Evolutionary conservation across 805 yeast species (phyloP), one percentile per base, ranked within the genome.

Genomic region (Lipomyces spencermartinsiae): DNA sequence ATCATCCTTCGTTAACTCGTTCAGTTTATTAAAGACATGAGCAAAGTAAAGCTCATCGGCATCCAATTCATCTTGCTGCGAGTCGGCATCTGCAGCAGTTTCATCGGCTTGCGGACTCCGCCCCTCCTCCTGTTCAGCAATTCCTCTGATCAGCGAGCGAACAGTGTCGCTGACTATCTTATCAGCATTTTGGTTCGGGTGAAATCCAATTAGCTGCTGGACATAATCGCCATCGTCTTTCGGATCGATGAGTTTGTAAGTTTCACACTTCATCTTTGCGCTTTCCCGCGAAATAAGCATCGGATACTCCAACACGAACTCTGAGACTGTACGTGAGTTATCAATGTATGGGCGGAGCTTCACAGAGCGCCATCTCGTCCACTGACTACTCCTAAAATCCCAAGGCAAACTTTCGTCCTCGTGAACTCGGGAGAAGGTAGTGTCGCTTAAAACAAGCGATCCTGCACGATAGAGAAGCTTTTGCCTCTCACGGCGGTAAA

Each of bases 311-410:
- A 34, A 37, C 29, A 58, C 22, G 35, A 66, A 58, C 4, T 62
- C 65, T 5, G 49, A 43, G 49, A 43, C 22, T 8, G 37, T n/a
- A 7, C 9, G 19, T 6, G 37, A 55, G n/a, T 31, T 31, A 19
- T n/a, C 58, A 4, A 6, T 55, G n/a, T 34, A 34, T 55, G 34
- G 35, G 6, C 37, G 58, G 10, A 12, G 58, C n/a, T 31, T 16
- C 54, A 63, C 67, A 9, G 67, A 35, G 14, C 63, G 63, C 69
- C 69, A 66, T 10, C 69, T 53, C 46, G 54, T 49, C 69, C 69
- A 66, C 19, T 60, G 64, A 46, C 61, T 46, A 19, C 63, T 59
- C 19, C 69, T 63, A 5, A 58, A 46, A n/a, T 63, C 19, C 66
- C 66, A 62, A 7, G 69, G 69, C 19, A 63, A 29, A 29, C 64